Base-by-base conservation (phyloP, 1,139 yeast species). In the Zygotorulaspora mrakii region DNA sequence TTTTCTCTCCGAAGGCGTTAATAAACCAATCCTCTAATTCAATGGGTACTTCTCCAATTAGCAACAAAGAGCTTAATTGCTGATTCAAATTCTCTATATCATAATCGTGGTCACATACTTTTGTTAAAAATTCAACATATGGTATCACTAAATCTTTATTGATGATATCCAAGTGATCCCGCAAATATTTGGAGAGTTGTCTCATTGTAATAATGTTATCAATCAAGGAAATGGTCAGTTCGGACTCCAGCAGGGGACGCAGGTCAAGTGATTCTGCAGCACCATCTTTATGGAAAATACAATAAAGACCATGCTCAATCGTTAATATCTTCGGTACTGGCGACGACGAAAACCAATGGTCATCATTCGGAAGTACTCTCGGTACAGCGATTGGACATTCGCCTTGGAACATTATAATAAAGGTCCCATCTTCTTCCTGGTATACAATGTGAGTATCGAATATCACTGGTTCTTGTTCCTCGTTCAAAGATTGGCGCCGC, bases 1-100 rank as follows among this genome's bases (percentile, higher is more conserved):
- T 88, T 45, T 85, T 66, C 46, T 84, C 91, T 1, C 86, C 88
- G 28, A 84, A 66, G 17, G 68, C 61, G 28, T 71, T 71, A 13
- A 68, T 66, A 7, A 75, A 47, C 82, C 82, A 76, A 16, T 67
- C 67, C 35, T 64, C 64, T 3, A 76, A 60, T 3, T 66, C 64
- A 6, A 37, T 37, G 6, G 46, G 25, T 1, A 50, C 35, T 11
- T 33, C 39, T 4, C 64, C 63, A 4, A 42, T 33, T 9, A 57
- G 30, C 6, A 57, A 33, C 6, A 50, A 21, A 2, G 40, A 33
- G 9, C 39, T 31, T 10, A 58, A 35, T 17, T 42, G 47, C 2
- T 38, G 37, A 12, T 37, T 31, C 30, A 56, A 32, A 9, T 35
- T 32, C 13, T 32, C 35, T 14, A 30, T 38, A 3, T 48, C 52